phyloP scores from a whole-genome alignment of 371 early-diverging fungal genomes.

The Mucor velutinosus region DNA sequence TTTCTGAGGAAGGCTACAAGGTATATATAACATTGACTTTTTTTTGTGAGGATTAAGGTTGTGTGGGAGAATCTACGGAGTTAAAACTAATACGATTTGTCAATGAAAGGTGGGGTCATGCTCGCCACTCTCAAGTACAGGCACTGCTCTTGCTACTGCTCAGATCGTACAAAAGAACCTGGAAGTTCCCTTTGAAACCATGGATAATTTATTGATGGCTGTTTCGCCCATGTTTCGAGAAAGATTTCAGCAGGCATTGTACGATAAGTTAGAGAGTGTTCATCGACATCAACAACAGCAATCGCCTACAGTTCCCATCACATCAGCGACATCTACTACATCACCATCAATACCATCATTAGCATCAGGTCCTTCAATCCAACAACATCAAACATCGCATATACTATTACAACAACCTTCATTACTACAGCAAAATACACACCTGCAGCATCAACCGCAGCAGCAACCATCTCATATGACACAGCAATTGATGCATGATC shows the following conservation, averaged over 20 bases:
- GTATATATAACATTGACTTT: conserved; percentile 12
- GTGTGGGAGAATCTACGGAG: conserved; percentile 2
- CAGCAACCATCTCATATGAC: neutral
- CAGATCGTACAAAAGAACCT: conserved; percentile 27
- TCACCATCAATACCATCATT: neutral
- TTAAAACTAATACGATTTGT: neutral
- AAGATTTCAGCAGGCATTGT: conserved; percentile 35
- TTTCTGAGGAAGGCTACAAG: conserved; percentile 39
- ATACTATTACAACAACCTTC: neutral
- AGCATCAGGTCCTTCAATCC: neutral
- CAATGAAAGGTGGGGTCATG: conserved; percentile 33
- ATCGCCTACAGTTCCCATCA: neutral
- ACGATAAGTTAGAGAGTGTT: conserved; percentile 31
- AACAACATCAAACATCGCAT: neutral
- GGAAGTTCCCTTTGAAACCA: conserved; percentile 37
- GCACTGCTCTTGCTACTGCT: conserved; percentile 23
- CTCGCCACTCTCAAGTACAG: conserved; percentile 26
- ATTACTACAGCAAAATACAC: conserved; percentile 1
- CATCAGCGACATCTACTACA: neutral
- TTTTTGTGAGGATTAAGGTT: neutral
- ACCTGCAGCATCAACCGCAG: neutral
- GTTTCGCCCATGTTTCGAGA: conserved; percentile 45
- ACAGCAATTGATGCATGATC: neutral
- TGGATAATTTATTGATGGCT: conserved; percentile 43
- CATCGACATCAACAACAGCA: conserved; percentile 21